Evolutionary conservation across 352 stramenopile genomes (phyloP).

Genomic region (Pythium sukuiense): DNA sequence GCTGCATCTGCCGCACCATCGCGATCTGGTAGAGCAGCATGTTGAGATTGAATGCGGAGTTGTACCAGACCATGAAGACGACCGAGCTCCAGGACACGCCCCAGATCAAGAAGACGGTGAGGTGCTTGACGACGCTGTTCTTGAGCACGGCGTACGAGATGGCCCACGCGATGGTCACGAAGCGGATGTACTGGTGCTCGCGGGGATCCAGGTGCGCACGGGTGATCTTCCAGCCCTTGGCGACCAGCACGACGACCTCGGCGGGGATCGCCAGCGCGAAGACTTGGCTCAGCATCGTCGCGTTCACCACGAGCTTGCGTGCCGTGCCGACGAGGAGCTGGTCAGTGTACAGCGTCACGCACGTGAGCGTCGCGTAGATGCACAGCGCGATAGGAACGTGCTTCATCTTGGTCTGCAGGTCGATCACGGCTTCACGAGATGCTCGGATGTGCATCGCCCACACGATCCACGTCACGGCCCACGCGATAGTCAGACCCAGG

Average conservation of each 20-base stretch:
- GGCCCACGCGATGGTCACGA: constrained; percentile 53
- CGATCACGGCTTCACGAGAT: constrained; percentile 41
- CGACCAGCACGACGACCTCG: constrained; percentile 54
- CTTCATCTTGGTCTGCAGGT: constrained; percentile 59
- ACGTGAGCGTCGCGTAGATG: constrained; percentile 34
- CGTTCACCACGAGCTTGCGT: constrained; percentile 38
- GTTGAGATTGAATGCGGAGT: constrained; percentile 68
- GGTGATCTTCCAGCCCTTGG: constrained; percentile 76
- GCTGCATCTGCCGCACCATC: constrained; percentile 52
- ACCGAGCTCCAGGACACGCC: constrained; percentile 50
- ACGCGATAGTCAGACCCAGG: constrained; percentile 35
- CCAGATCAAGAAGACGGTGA: constrained; percentile 54
- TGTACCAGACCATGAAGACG: constrained; percentile 73
- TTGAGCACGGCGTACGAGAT: constrained; percentile 43
- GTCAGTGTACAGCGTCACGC: constrained; percentile 35
- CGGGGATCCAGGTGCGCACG: constrained; percentile 38
- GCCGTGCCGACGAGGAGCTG: constrained; percentile 35
- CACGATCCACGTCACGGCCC: constrained; percentile 36
- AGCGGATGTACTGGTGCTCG: constrained; percentile 59
- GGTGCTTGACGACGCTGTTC: constrained; percentile 42
- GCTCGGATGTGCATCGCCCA: constrained; percentile 55
- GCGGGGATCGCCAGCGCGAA: constrained; percentile 45
- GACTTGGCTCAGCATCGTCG: constrained; percentile 39
- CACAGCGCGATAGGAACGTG: constrained; percentile 41
- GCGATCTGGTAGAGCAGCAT: constrained; percentile 68